Evolutionary conservation across 2,329 filamentous ascomycete genomes (phyloP).

Genomic region (Monosporascus sp.): DNA sequence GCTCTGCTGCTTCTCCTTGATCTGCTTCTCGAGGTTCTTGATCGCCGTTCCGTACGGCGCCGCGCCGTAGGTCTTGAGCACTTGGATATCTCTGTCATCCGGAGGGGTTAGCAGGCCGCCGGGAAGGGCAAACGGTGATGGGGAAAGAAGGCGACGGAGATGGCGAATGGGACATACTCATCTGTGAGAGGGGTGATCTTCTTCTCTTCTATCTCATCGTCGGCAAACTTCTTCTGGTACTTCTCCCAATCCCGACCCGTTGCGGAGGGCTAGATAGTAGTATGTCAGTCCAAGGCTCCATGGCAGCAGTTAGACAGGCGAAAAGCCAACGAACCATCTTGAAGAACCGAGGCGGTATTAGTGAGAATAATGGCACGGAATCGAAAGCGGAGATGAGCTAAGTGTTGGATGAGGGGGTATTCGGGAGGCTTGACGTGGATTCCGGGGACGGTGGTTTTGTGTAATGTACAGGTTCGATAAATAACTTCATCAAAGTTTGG

Average conservation of each 20-base stretch:
- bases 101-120: conserved; percentile 13
- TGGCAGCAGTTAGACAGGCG: conserved; percentile 29
- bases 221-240: conserved; percentile 94
- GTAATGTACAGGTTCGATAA: no score
- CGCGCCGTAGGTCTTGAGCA: conserved; percentile 97
- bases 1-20: conserved; percentile 97
- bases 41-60: conserved; percentile 90
- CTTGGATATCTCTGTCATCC: conserved; percentile 84
- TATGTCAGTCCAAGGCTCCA: conserved; percentile 26
- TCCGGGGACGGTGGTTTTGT: no score
- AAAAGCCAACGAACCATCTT: neutral
- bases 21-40: conserved; percentile 98
- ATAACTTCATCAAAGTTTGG: neutral
- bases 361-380: neutral
- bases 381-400: no score
- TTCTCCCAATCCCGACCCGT: conserved; percentile 96
- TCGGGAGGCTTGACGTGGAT: no score
- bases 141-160: conserved; percentile 3
- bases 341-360: neutral
- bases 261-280: conserved; percentile 69
- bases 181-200: conserved; percentile 97
- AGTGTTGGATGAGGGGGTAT: neutral
- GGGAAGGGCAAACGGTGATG: conserved; percentile 24
- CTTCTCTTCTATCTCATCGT: conserved; percentile 98
- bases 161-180: conserved; percentile 60